Evolutionary conservation across 208 protist genomes (phyloP).

Genomic region (Wallacemonas sp.): DNA sequence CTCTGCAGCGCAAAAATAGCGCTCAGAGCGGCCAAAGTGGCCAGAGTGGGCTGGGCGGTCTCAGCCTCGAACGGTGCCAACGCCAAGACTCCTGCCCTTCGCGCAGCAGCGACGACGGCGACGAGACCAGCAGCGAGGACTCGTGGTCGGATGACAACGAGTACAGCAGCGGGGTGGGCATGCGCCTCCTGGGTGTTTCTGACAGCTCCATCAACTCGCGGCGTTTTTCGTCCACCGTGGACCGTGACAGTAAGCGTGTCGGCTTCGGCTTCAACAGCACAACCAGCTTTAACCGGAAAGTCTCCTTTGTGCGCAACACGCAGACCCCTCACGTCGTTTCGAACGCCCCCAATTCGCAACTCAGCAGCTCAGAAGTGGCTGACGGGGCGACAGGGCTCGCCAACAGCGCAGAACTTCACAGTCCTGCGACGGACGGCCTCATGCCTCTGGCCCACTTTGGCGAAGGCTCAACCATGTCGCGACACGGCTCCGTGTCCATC

Average conservation of each 20-base stretch:
- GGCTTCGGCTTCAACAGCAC: conserved; percentile 22
- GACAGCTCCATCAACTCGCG: conserved; percentile 9
- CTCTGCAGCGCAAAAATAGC: neutral
- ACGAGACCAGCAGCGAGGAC: conserved; percentile 13
- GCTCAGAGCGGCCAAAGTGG: too few species aligned
- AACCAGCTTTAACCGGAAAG: neutral
- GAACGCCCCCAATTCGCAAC: neutral
- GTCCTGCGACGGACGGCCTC: neutral
- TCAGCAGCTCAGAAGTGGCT: neutral
- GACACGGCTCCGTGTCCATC: conserved; percentile 1
- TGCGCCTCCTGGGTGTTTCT: conserved; percentile 4
- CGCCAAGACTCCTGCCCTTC: neutral
- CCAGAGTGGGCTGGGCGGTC: too few species aligned
- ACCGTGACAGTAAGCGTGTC: conserved; percentile 2
- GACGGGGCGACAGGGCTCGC: neutral
- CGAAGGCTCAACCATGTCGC: neutral
- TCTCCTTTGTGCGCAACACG: neutral
- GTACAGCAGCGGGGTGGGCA: neutral
- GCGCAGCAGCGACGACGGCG: neutral
- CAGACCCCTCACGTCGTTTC: neutral
- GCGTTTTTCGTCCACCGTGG: neutral
- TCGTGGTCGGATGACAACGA: conserved; percentile 18
- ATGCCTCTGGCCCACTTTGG: conserved; percentile 11
- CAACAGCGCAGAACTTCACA: neutral
- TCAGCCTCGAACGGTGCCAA: neutral